A percentile compares a stretch with the other conserved stretches of the same genome.
Conservation (phyloP, 2,329 filamentous ascomycete genomes). For the Stenocarpella maydis region DNA sequence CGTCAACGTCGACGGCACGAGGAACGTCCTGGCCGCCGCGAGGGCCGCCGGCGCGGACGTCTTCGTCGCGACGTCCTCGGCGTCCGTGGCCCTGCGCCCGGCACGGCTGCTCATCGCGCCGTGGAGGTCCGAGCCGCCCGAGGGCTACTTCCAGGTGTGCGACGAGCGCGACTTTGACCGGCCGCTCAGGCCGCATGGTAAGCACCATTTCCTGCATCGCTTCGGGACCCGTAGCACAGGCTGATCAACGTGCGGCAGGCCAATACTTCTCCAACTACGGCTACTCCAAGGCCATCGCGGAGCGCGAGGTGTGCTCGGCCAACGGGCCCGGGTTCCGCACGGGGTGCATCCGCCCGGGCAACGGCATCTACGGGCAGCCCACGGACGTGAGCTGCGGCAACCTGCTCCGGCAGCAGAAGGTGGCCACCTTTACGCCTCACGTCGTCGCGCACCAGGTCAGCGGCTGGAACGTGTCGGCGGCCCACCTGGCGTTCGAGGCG, state of each 20-base stretch:
- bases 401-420: constrained; percentile 48
- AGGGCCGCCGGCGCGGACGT: constrained; percentile 55
- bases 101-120: constrained; percentile 53
- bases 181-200: constrained; percentile 47
- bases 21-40: constrained; percentile 57
- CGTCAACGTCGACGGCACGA: constrained; percentile 61
- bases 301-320: constrained; percentile 57
- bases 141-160: constrained; percentile 53
- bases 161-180: constrained; percentile 53
- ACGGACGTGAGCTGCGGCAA: constrained; percentile 52
- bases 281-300: constrained; percentile 59
- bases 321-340: constrained; percentile 57
- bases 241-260: constrained; percentile 21
- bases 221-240: too few relatives aligned
- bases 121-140: constrained; percentile 50
- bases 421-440: constrained; percentile 53
- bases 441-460: constrained; percentile 60
- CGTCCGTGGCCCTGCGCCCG: constrained; percentile 52
- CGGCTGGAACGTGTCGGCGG: constrained; percentile 61
- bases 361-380: constrained; percentile 60
- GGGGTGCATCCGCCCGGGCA: constrained; percentile 61
- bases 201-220: too few relatives aligned
- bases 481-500: constrained; percentile 61
- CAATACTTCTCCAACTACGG: constrained; percentile 61
- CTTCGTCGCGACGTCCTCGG: constrained; percentile 63